These are phyloP conservation scores for Pontederia crassipes DNA, from an alignment of 176 grass and related monocot species.

Conservation along the genomic window DNA sequence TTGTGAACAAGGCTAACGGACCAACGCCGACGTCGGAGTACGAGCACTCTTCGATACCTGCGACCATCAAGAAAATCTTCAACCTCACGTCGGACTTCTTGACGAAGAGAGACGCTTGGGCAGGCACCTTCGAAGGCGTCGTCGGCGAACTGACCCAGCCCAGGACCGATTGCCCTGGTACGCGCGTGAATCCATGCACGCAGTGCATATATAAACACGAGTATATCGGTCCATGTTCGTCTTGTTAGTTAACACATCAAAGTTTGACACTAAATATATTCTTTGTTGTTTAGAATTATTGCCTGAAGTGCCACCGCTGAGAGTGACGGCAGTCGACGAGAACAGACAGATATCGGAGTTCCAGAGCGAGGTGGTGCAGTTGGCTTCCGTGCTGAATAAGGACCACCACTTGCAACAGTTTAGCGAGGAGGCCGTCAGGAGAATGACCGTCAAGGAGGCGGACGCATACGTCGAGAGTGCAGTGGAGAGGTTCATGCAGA, in stretches of 20 bases:
- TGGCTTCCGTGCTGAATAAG: not conserved
- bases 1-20: too few relatives aligned
- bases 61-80: too few relatives aligned
- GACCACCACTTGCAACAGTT: not conserved
- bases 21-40: too few relatives aligned
- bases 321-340: not conserved
- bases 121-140: too few relatives aligned
- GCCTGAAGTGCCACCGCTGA: not conserved
- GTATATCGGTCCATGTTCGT: too few relatives aligned
- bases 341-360: not conserved
- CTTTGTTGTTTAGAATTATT: not conserved
- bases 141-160: not conserved
- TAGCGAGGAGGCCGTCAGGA: not conserved
- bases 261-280: too few relatives aligned
- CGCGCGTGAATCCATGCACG: too few relatives aligned
- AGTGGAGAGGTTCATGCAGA: not conserved
- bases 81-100: too few relatives aligned
- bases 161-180: not conserved
- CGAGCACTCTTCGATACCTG: too few relatives aligned
- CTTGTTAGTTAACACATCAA: too few relatives aligned
- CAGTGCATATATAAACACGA: not conserved
- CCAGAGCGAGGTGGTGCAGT: not conserved
- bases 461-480: not conserved
- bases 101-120: too few relatives aligned
- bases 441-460: not conserved